Base-by-base conservation (phyloP, 73 alveolate species). In the Stentor roeselii region DNA sequence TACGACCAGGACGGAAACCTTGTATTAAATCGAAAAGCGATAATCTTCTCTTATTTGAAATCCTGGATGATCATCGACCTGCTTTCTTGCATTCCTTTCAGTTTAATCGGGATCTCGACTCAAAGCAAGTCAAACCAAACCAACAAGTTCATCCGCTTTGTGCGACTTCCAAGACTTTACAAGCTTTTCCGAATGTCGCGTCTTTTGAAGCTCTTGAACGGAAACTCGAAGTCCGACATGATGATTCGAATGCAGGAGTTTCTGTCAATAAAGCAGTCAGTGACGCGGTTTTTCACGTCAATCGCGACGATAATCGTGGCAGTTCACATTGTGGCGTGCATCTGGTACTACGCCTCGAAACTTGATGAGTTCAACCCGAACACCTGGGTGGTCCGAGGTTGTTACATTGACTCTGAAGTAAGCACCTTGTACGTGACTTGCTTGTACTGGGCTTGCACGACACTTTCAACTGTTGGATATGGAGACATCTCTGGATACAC, bases 361-460 rank as follows among this genome's bases (percentile, higher is more conserved):
- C 75, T 95, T n/a, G 86, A 86, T 75, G 95, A 93, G 75, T 91
- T 93, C 60, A 82, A 85, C 3, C 98, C 98, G 3, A 92, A 93
- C 83, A 91, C 98, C 4, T 95, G 99, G 98, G 97, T 95, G 0
- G 96, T 92, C 1, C 78, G 98, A 42, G 67, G 84, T 34, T 93
- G 93, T 2, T 41, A 75, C 60, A n/a, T 3, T 21, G 89, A 91
- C 61, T 87, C 59, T 3, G 39, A 58, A 27, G 37, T 39, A 1
- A 50, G 75, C 3, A 41, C 83, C 41, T 31, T 83, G 39, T 91
- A 91, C 75, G 42, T 87, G 59, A 35, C 74, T 6, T 59, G 92
- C 36, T 50, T 91, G 6, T 93, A 93, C 82, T 93, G 98, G 95
- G 95, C 98, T 58, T 84, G 91, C n/a, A 39, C 90, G n/a, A 93